Percentiles rank a stretch among this genome's conserved stretches.
Evolutionary conservation across 441 rosid species (phyloP).

Genomic region (Jatropha podagrica): DNA sequence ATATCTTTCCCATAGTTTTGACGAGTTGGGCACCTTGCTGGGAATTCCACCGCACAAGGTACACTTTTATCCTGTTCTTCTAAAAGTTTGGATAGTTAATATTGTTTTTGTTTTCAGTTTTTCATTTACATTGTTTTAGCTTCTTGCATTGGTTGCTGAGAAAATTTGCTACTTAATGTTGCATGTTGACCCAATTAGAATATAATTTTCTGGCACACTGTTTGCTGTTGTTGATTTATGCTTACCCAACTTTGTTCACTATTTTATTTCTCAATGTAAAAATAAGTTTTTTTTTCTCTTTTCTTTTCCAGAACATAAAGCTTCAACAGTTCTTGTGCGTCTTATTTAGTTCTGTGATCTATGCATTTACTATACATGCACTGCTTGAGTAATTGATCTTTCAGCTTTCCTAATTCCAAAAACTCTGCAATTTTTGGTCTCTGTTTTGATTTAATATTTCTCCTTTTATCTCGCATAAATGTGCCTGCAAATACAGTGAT

Average conservation of each 20-base stretch:
- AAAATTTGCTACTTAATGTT: not conserved
- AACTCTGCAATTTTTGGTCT: not conserved
- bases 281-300: not conserved
- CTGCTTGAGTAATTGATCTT: not conserved
- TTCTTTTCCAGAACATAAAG: too few relatives aligned
- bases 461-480: not conserved
- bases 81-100: not conserved
- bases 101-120: not conserved
- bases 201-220: not conserved
- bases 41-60: conserved; percentile 97
- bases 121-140: not conserved
- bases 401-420: not conserved
- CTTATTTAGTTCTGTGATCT: not conserved
- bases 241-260: not conserved
- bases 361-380: not conserved
- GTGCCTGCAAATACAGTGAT: not conserved
- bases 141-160: not conserved
- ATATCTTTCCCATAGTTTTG: conserved; percentile 53
- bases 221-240: not conserved
- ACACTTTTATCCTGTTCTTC: conserved; percentile 6
- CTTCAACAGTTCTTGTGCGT: not conserved
- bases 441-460: not conserved
- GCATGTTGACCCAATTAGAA: not conserved
- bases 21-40: conserved; percentile 92
- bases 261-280: not conserved